Evolutionary conservation across 805 yeast species (phyloP), one percentile per base, ranked within the genome.

Genomic region (Schwanniomyces pseudopolymorphus): DNA sequence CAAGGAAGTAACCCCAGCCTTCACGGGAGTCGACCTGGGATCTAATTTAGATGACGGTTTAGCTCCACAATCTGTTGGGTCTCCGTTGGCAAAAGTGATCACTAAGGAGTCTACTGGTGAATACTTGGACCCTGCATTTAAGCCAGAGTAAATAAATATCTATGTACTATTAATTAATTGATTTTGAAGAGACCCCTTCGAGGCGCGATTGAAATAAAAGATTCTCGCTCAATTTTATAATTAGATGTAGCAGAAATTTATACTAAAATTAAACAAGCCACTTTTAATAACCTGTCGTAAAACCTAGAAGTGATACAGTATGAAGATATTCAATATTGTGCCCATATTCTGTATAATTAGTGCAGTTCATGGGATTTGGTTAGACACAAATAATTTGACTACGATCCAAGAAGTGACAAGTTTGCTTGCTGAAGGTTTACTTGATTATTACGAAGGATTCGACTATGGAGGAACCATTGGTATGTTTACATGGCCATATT

Each of bases 401-500:
- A 79, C 81, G 31, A 74, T 87, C 43, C 63, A 72, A 48, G 61
- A 69, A 27, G 91, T 85, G 1, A 79, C 87, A 2, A 70, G 83
- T 0, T 64, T 80, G 39, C 71, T 90, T 16, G 83, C 84, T 2
- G 63, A 74, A 38, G 97, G 97, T 51, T 69, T 89, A 46, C 74
- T 90, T 73, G 91, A 88, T 69, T 90, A 90, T 65, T 90, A 90
- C 60, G 81, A 78, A 13, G 92, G 95, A 33, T 58, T 63, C 51
- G 63, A 75, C 28, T 64, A 74, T 37, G 97, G 97, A 28, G 86
- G 91, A 7, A 79, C 90, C 4, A 73, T 87, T 22, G 99, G 98
- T 37, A 83, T 87, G 90, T 91, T 94, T 64, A 72, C 84, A 10
- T 70, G 75, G 60, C 98, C 98, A 0, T 91, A 92, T 75, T 92